Evolutionary conservation across 192 early-diverging fungal genomes (phyloP), one percentile per base, ranked within the genome.

Genomic region (Coemansia sp.): DNA sequence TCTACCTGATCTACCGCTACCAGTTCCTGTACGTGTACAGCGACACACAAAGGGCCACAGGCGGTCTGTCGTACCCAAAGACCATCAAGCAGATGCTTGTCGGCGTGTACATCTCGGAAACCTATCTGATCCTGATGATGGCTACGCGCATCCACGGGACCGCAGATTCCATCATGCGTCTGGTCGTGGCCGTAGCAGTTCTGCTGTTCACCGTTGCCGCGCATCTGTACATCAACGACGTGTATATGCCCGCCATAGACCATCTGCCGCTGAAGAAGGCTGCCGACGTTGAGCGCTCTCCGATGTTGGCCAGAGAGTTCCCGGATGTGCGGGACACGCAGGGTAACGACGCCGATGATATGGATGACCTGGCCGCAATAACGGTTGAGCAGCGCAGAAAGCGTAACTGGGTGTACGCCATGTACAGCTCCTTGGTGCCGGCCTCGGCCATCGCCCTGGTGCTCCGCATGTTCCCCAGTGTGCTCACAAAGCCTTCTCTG

Each of bases 1-100:
- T 82, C 23, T 87, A 85, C 53, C 52, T 91, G 45, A 91, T 91
- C 10, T 94, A 91, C 65, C 64, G 80, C 0, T 91, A 96, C 72
- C 88, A 91, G 66, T 87, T 96, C 63, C 73, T 90, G 34, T 91
- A 89, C 46, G 89, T 91, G 3, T 89, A 87, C 62, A 76, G 84
- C 23, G 71, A 80, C 33, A 45, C 66, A 1, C 46, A 43, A 1
- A 75, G 81, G 62, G 71, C 80, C 43, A 81, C 85, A 1, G 85
- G 83, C 18, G 89, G 89, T 2, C 72, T 86, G 37, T 78, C 82
- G 19, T 91, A 85, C 57, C 84, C 86, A 0, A 70, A 67, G 39
- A 69, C 81, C 12, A 72, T 87, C 34, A 81, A 82, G 59, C 84
- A 89, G 54, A 70, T 87, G 37, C 84, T 77, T 21, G 80, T 83